Evolutionary conservation across 2,329 filamentous ascomycete species (phyloP).

Genomic region (Chrysosporium queenslandicum): DNA sequence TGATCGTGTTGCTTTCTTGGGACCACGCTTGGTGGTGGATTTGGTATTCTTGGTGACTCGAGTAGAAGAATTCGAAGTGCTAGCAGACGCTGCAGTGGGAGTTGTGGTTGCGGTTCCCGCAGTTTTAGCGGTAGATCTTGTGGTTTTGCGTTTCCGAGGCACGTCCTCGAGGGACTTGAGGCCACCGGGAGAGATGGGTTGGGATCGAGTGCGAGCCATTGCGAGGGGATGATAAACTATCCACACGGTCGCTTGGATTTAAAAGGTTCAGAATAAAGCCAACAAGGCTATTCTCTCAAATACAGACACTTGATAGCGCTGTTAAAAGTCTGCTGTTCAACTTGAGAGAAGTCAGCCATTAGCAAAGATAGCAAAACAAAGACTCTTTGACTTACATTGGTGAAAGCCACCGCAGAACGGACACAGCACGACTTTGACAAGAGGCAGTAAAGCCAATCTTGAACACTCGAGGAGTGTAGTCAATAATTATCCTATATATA

Average conservation of each 20-base stretch:
- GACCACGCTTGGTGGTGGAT: neutral
- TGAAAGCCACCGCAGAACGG: neutral
- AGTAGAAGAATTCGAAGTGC: neutral
- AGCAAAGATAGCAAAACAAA: neutral
- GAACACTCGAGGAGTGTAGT: neutral
- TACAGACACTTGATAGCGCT: neutral
- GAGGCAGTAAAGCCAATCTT: neutral
- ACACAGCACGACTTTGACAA: neutral
- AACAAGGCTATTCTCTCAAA: neutral
- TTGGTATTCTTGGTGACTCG: neutral
- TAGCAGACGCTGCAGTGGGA: neutral
- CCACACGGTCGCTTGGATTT: neutral
- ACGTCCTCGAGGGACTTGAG: slow-evolving; percentile 26
- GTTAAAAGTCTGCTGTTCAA: neutral
- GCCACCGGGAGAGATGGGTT: slow-evolving; percentile 29
- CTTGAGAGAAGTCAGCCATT: neutral
- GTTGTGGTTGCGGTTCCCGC: neutral
- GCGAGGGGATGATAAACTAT: slow-evolving; percentile 21
- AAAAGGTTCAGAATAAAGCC: slow-evolving; percentile 2
- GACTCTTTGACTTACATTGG: neutral
- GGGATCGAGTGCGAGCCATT: slow-evolving; percentile 32
- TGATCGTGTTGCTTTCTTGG: neutral
- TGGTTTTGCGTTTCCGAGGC: slow-evolving; percentile 13
- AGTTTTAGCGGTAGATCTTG: slow-evolving; percentile 5
- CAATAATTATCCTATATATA: neutral